These are phyloP conservation scores for Seiridium cupressi DNA, from an alignment of 2,329 filamentous ascomycete species.

Conservation along the genomic window DNA sequence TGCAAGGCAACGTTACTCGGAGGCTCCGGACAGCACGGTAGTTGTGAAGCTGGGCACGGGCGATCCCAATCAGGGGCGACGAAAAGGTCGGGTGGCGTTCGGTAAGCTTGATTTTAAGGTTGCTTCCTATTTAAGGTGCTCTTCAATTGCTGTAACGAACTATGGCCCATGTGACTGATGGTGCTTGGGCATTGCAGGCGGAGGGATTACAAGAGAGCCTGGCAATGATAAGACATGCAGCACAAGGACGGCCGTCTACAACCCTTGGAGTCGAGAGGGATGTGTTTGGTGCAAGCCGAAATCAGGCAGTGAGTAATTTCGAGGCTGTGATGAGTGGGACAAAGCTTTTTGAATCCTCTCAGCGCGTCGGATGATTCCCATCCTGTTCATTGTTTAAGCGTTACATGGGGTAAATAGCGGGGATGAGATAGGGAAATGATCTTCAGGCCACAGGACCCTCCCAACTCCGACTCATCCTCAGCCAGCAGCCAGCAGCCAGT, in stretches of 20 bases:
- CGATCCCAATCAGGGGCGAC: background rate
- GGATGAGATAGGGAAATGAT: background rate
- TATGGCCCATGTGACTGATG: background rate
- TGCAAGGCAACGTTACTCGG: constrained; percentile 3
- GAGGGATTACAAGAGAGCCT: background rate
- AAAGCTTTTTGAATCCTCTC: too few species aligned
- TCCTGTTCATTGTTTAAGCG: too few species aligned
- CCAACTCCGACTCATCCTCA: too few species aligned
- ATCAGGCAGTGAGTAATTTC: background rate
- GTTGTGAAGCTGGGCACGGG: background rate
- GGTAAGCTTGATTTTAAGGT: constrained; percentile 4
- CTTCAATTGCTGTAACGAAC: background rate
- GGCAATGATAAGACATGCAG: background rate
- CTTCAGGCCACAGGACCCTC: background rate
- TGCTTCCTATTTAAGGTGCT: constrained; percentile 1
- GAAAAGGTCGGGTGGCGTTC: background rate
- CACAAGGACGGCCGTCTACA: background rate
- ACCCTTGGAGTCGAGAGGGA: background rate
- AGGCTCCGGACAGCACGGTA: background rate
- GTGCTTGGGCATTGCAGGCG: background rate
- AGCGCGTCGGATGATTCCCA: too few species aligned
- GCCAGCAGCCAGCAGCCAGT: too few species aligned
- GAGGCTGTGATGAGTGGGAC: background rate
- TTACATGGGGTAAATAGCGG: background rate
- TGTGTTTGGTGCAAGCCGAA: background rate